Evolutionary conservation across 495 filamentous ascomycete genomes (phyloP).

Genomic region (Podospora australis): DNA sequence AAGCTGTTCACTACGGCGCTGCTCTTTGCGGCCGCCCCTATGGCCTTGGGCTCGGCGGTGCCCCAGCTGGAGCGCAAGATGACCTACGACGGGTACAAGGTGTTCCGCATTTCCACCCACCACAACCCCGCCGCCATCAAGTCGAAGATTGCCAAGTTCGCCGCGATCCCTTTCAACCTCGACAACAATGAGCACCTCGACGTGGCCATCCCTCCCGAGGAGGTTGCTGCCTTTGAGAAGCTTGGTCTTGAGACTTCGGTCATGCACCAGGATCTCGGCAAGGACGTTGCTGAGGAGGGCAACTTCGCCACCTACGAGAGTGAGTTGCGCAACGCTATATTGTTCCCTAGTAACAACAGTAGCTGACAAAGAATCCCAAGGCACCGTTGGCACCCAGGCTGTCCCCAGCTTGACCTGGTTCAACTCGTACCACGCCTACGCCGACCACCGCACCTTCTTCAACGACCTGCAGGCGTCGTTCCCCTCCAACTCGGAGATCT

Average conservation of each 20-base stretch:
- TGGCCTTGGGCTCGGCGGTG: slow-evolving; percentile 14
- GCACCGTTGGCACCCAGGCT: slow-evolving; percentile 12
- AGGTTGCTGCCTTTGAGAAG: slow-evolving; percentile 18
- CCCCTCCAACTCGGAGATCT: slow-evolving; percentile 46
- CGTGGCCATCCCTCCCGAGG: slow-evolving; percentile 21
- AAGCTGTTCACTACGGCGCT: slow-evolving; percentile 6
- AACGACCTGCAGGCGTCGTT: slow-evolving; percentile 43
- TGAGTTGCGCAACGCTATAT: background rate
- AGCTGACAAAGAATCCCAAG: slow-evolving; percentile 7
- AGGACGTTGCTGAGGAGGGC: slow-evolving; percentile 19
- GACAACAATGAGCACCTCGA: slow-evolving; percentile 24
- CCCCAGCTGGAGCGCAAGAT: slow-evolving; percentile 16
- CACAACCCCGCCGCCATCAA: slow-evolving; percentile 18
- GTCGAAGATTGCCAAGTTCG: slow-evolving; percentile 15
- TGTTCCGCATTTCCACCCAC: slow-evolving; percentile 20
- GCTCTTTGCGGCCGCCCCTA: slow-evolving; percentile 8
- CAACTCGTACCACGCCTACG: slow-evolving; percentile 50
- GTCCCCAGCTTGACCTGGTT: slow-evolving; percentile 43
- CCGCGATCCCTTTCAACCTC: slow-evolving; percentile 20
- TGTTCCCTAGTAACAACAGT: background rate
- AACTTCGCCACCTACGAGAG: slow-evolving; percentile 19
- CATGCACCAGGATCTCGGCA: slow-evolving; percentile 25
- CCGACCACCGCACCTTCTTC: slow-evolving; percentile 49
- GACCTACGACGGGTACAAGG: slow-evolving; percentile 28
- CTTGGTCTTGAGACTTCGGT: slow-evolving; percentile 11